Percentiles rank a stretch among this genome's conserved stretches.
phyloP scores from a whole-genome alignment of 2,329 filamentous ascomycete species.

The Colletotrichum tabaci region DNA sequence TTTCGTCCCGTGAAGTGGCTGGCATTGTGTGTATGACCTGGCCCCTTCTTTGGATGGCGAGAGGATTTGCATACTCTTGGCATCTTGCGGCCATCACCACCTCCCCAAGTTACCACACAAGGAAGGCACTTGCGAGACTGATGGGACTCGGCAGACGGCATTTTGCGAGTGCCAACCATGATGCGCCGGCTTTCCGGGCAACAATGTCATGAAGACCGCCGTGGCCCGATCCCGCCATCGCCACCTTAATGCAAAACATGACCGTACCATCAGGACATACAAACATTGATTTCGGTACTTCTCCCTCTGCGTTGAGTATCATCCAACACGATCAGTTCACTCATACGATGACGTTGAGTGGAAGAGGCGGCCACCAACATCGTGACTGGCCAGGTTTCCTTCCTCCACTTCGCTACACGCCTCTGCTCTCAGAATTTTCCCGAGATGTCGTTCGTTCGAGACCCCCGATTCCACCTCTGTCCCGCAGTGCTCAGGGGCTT shows the following conservation, averaged over 20 bases:
- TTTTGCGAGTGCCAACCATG: not conserved
- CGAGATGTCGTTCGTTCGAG: not conserved
- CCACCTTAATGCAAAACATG: not conserved
- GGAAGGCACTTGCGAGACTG: not conserved
- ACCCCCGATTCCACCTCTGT: constrained; percentile 1
- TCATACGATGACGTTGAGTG: not conserved
- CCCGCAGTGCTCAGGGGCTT: constrained; percentile 1
- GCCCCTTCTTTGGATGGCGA: not conserved
- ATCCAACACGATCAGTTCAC: not conserved
- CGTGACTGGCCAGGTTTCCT: not conserved
- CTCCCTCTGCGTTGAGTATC: not conserved
- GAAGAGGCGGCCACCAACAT: not conserved
- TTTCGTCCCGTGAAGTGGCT: not conserved
- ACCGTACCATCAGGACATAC: not conserved
- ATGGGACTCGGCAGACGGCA: not conserved
- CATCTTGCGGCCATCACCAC: not conserved
- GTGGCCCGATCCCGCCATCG: constrained; percentile 5
- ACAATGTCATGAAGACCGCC: not conserved
- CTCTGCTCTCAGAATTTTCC: not conserved
- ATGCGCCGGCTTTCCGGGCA: not conserved
- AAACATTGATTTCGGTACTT: no score
- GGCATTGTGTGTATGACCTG: not conserved
- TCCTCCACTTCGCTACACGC: not conserved
- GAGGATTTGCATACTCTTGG: not conserved
- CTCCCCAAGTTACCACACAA: not conserved